Conservation (phyloP, 305 asterid species). For the Lippia alba region DNA sequence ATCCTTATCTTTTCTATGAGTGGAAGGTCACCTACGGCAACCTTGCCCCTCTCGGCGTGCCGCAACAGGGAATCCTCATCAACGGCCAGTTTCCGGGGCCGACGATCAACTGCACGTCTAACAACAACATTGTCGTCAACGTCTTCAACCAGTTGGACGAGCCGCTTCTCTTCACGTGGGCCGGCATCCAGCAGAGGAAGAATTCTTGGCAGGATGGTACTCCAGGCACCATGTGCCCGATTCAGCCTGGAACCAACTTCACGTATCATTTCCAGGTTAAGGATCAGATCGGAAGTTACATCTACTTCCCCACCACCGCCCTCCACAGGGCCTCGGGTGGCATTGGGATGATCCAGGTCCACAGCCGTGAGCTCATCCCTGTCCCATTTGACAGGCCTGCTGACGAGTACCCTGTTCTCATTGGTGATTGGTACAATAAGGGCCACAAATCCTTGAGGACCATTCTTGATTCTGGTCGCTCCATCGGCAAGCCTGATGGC, state of each 20-base stretch:
- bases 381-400: slow-evolving; percentile 70
- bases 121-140: slow-evolving; percentile 73
- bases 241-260: slow-evolving; percentile 63
- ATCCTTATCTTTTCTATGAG: slow-evolving; percentile 51
- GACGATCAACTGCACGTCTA: slow-evolving; percentile 69
- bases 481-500: slow-evolving; percentile 76
- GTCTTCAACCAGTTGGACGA: slow-evolving; percentile 72
- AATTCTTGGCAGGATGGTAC: slow-evolving; percentile 87
- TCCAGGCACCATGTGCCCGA: slow-evolving; percentile 78
- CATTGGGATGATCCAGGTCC: slow-evolving; percentile 60
- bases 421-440: slow-evolving; percentile 83
- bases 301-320: slow-evolving; percentile 70
- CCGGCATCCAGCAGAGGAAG: slow-evolving; percentile 73
- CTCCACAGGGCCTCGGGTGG: slow-evolving; percentile 72
- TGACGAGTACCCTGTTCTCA: slow-evolving; percentile 52
- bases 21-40: slow-evolving; percentile 63
- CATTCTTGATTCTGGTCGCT: slow-evolving; percentile 58
- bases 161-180: slow-evolving; percentile 70
- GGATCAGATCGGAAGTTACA: slow-evolving; percentile 81
- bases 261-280: slow-evolving; percentile 77
- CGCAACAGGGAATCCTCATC: slow-evolving; percentile 79
- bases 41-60: slow-evolving; percentile 68
- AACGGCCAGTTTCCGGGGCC: slow-evolving; percentile 83
- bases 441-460: slow-evolving; percentile 67
- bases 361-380: slow-evolving; percentile 76